Conservation (phyloP, 2,329 filamentous ascomycete species). For the Apiospora koreana region DNA sequence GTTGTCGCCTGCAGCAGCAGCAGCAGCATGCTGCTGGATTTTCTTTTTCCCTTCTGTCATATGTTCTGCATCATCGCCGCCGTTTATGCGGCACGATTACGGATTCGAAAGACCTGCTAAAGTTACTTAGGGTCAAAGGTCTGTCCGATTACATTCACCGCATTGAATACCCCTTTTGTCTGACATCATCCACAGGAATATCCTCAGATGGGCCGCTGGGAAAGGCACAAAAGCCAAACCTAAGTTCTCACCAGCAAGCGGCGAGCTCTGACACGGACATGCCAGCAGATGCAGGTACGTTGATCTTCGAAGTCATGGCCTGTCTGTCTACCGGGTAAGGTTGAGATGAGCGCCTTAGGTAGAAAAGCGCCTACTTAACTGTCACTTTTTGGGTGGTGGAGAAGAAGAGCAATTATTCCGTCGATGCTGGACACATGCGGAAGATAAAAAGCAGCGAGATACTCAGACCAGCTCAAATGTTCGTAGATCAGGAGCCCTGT, state of each 20-base stretch:
- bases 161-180: background rate
- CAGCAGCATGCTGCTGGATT: background rate
- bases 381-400: background rate
- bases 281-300: background rate
- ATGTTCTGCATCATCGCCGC: background rate
- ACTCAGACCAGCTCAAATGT: background rate
- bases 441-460: background rate
- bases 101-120: background rate
- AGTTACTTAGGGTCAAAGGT: background rate
- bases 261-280: background rate
- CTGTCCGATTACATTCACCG: constrained; percentile 3
- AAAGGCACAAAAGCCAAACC: background rate
- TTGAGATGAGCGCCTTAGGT: background rate
- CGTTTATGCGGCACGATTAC: background rate
- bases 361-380: background rate
- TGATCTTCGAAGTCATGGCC: background rate
- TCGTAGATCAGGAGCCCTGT: background rate
- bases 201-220: background rate
- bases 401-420: background rate
- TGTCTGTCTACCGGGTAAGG: too few relatives aligned
- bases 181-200: background rate
- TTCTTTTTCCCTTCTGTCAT: background rate
- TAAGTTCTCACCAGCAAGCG: background rate
- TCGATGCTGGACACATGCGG: too few relatives aligned
- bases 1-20: background rate